phyloP scores from a whole-genome alignment of 2,329 filamentous ascomycete genomes.

The Diaporthe sp. region DNA sequence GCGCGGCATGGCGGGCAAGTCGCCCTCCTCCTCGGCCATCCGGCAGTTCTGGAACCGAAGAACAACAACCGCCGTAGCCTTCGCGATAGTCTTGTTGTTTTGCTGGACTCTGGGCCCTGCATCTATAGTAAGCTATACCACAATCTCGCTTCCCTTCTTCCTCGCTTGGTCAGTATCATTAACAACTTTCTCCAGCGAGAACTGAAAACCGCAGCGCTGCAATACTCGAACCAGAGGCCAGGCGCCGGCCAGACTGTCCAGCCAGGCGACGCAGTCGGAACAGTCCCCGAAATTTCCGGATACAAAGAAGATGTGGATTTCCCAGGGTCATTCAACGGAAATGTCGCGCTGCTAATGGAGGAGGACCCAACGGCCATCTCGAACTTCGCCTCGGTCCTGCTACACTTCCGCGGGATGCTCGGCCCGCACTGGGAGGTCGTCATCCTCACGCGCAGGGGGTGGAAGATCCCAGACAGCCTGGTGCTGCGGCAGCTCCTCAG shows the following conservation, averaged over 20 bases:
- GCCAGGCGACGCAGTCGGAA: not conserved
- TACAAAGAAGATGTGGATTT: slow-evolving; percentile 13
- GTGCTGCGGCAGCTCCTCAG: slow-evolving; percentile 23
- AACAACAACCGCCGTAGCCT: not conserved
- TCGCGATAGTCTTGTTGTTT: not conserved
- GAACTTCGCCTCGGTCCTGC: slow-evolving; percentile 28
- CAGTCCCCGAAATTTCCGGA: not conserved
- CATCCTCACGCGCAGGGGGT: slow-evolving; percentile 23
- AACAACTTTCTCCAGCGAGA: not conserved
- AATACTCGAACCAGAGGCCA: not conserved
- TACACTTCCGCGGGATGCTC: slow-evolving; percentile 30
- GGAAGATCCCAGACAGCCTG: slow-evolving; percentile 11
- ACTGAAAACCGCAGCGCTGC: not conserved
- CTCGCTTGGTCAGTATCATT: not conserved
- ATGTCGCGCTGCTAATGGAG: slow-evolving; percentile 31
- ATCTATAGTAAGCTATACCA: not conserved
- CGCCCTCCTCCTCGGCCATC: not conserved
- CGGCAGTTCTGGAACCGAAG: slow-evolving; percentile 8
- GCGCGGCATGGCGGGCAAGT: slow-evolving; percentile 3
- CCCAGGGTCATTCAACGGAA: slow-evolving; percentile 1
- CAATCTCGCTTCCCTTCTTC: not conserved
- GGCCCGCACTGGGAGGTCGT: slow-evolving; percentile 29
- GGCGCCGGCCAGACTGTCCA: not conserved
- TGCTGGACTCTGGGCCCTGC: slow-evolving; percentile 13
- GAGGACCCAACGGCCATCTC: slow-evolving; percentile 25